Conservation (phyloP, 768 basidiomycete species). For the Vishniacozyma victoriae region DNA sequence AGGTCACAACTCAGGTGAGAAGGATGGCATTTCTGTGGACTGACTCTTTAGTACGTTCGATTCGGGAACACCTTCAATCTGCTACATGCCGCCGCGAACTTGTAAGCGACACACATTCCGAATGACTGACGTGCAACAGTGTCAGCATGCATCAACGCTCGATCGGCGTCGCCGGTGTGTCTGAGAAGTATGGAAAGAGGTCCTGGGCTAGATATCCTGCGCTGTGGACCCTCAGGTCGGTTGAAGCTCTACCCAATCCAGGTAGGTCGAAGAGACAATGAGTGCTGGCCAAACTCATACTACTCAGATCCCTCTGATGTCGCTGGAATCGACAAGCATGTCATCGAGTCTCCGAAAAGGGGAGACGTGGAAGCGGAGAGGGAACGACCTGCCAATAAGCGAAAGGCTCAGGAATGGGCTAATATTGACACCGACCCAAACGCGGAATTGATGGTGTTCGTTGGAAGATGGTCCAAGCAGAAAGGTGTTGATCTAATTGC, state of each 20-base stretch:
- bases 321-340: conserved; percentile 73
- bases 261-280: not conserved
- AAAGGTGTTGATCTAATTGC: conserved; percentile 95
- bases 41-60: conserved; percentile 74
- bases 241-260: conserved; percentile 90
- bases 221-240: conserved; percentile 89
- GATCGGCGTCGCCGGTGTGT: conserved; percentile 89
- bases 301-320: conserved; percentile 79
- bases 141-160: conserved; percentile 89
- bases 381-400: conserved; percentile 82
- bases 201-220: conserved; percentile 96
- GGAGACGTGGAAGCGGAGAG: conserved; percentile 77
- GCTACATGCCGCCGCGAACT: conserved; percentile 85
- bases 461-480: conserved; percentile 96
- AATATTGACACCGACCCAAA: conserved; percentile 83
- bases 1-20: conserved; percentile 71
- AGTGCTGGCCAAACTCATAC: not conserved
- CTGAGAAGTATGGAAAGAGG: conserved; percentile 92
- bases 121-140: conserved; percentile 52
- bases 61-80: conserved; percentile 97
- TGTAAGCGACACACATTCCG: not conserved
- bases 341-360: conserved; percentile 63
- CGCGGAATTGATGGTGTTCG: conserved; percentile 88
- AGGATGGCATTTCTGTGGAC: not conserved
- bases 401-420: conserved; percentile 93